These are phyloP conservation scores for Aspergillus sp. DNA, from an alignment of 2,329 filamentous ascomycete genomes.

Conservation along the genomic window DNA sequence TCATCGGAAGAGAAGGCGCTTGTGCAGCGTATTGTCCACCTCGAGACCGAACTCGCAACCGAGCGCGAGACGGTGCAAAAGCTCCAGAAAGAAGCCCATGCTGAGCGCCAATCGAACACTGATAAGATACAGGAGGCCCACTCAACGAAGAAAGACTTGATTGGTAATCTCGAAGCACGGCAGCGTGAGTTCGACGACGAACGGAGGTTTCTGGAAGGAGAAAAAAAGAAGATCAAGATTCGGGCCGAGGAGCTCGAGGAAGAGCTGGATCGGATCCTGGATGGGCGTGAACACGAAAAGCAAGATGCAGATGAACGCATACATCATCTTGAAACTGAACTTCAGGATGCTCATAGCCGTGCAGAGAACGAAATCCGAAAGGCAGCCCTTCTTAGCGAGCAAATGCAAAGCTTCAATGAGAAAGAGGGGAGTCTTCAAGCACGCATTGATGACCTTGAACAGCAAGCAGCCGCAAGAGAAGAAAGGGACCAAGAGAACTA, in stretches of 20 bases:
- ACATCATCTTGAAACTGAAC: conserved; percentile 66
- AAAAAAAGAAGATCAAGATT: conserved; percentile 72
- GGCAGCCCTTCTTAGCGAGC: conserved; percentile 51
- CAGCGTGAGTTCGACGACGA: conserved; percentile 86
- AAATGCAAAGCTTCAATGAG: conserved; percentile 57
- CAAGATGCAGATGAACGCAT: conserved; percentile 68
- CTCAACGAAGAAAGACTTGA: conserved; percentile 87
- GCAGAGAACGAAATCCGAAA: conserved; percentile 45
- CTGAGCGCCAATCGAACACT: conserved; percentile 60
- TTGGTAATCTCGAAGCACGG: conserved; percentile 91
- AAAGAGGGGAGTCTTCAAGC: conserved; percentile 39
- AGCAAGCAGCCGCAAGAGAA: conserved; percentile 53
- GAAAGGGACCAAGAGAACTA: conserved; percentile 54
- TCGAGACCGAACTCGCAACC: conserved; percentile 75
- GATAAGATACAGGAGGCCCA: conserved; percentile 77
- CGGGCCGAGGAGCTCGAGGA: conserved; percentile 88
- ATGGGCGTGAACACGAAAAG: conserved; percentile 80
- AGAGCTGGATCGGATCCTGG: conserved; percentile 80
- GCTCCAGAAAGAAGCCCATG: conserved; percentile 69
- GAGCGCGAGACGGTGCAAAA: conserved; percentile 68
- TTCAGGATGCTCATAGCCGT: conserved; percentile 59
- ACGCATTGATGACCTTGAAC: conserved; percentile 50
- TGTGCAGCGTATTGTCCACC: conserved; percentile 59
- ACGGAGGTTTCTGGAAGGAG: conserved; percentile 76
- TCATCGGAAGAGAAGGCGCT: conserved; percentile 60